Evolutionary conservation across 2,329 filamentous ascomycete species (phyloP).

Genomic region (Alternaria incomplexa): DNA sequence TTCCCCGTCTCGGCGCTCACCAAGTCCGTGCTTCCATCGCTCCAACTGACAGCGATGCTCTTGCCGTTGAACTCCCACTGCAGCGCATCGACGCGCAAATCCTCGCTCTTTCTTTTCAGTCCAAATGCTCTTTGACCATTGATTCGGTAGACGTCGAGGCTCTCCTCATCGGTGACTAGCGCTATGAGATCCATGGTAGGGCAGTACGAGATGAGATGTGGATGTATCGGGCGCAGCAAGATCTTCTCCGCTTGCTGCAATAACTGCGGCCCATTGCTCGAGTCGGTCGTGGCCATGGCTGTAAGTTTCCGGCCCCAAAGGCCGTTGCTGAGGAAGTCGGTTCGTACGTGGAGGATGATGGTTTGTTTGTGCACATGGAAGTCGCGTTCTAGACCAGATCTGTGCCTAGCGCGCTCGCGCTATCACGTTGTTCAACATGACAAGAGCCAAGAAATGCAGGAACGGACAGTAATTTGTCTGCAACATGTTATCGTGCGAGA

Average conservation of each 20-base stretch:
- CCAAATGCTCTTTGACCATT: constrained; percentile 74
- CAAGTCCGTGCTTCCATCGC: constrained; percentile 77
- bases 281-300: constrained; percentile 11
- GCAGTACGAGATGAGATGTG: constrained; percentile 73
- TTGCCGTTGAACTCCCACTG: constrained; percentile 63
- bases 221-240: constrained; percentile 57
- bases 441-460: not conserved
- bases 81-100: constrained; percentile 44
- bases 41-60: constrained; percentile 82
- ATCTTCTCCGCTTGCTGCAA: constrained; percentile 51
- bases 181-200: constrained; percentile 85
- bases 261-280: constrained; percentile 23
- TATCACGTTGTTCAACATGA: constrained; percentile 26
- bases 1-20: constrained; percentile 83
- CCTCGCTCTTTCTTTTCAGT: constrained; percentile 49
- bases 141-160: constrained; percentile 77
- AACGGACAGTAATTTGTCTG: not conserved
- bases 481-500: not conserved
- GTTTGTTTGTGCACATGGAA: constrained; percentile 17
- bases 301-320: constrained; percentile 3
- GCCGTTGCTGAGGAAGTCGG: constrained; percentile 9
- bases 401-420: constrained; percentile 33
- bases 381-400: constrained; percentile 21
- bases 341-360: constrained; percentile 6
- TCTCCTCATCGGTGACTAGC: constrained; percentile 70